phyloP scores from a whole-genome alignment of 352 stramenopile genomes.

The Pythium phragmitis region DNA sequence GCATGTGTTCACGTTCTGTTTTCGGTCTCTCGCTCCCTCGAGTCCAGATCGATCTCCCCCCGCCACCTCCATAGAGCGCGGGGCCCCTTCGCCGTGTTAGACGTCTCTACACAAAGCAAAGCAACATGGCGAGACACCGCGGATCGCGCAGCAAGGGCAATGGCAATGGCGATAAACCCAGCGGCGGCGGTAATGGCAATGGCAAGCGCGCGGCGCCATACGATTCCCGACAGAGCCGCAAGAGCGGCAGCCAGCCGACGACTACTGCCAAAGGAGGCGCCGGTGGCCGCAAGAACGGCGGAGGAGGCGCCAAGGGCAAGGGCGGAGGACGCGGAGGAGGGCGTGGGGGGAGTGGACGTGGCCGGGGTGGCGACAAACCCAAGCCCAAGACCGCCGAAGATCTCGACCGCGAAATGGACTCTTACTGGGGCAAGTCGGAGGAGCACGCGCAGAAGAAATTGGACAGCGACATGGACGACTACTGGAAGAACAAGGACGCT shows the following conservation, averaged over 20 bases:
- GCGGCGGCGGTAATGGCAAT: slow-evolving; percentile 11
- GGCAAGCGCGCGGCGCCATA: slow-evolving; percentile 27
- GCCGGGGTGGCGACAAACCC: slow-evolving; percentile 43
- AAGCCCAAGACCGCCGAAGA: slow-evolving; percentile 79
- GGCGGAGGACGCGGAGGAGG: slow-evolving; percentile 25
- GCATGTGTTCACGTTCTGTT: slow-evolving; percentile 17
- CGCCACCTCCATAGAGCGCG: slow-evolving; percentile 8
- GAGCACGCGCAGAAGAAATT: slow-evolving; percentile 85
- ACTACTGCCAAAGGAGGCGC: slow-evolving; percentile 10
- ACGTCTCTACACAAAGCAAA: neutral
- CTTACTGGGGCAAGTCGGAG: slow-evolving; percentile 84
- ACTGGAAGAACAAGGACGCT: slow-evolving; percentile 84
- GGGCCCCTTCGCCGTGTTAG: neutral
- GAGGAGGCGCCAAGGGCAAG: slow-evolving; percentile 30
- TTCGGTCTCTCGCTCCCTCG: neutral
- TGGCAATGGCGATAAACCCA: slow-evolving; percentile 21
- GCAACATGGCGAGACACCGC: slow-evolving; percentile 23
- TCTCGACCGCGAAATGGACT: slow-evolving; percentile 85
- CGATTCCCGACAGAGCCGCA: slow-evolving; percentile 21
- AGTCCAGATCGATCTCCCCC: neutral
- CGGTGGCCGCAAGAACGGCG: slow-evolving; percentile 19
- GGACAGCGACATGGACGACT: slow-evolving; percentile 84
- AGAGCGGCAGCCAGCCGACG: slow-evolving; percentile 17
- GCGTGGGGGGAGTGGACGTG: slow-evolving; percentile 21
- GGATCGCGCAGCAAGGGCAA: slow-evolving; percentile 21